Evolutionary conservation across 176 grass and related monocot species (phyloP).

Genomic region (Poa pratensis): DNA sequence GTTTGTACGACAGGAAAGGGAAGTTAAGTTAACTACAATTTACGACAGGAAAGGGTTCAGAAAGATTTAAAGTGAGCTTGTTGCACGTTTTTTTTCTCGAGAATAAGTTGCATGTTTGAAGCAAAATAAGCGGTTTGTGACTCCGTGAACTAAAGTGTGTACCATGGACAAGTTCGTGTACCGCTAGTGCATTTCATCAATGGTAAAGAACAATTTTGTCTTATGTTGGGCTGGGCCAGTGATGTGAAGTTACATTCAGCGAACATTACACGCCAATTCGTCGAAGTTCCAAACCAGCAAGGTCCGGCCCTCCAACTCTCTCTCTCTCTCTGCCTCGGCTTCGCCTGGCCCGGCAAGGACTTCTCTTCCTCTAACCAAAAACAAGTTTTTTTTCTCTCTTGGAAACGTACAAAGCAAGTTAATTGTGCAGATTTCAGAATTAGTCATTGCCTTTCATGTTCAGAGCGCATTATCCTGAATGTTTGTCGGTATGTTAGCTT

Average conservation of each 20-base stretch:
- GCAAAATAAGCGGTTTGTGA: too few relatives aligned
- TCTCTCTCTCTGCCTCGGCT: neutral
- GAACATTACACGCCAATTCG: neutral
- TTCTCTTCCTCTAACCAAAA: neutral
- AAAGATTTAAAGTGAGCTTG: too few relatives aligned
- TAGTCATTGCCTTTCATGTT: neutral
- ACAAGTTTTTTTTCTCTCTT: neutral
- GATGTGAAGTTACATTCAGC: neutral
- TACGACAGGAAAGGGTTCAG: too few relatives aligned
- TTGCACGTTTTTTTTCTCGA: too few relatives aligned
- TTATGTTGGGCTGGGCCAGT: neutral
- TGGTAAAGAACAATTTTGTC: too few relatives aligned
- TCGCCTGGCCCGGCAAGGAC: neutral
- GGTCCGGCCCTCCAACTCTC: neutral
- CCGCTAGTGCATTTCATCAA: neutral
- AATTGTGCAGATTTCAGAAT: neutral
- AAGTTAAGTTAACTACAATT: too few relatives aligned
- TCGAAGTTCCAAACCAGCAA: neutral
- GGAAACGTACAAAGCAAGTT: neutral
- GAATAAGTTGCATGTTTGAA: too few relatives aligned
- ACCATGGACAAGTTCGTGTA: neutral
- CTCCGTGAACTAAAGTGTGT: too few relatives aligned
- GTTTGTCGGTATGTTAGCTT: neutral
- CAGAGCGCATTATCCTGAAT: constrained; percentile 9
- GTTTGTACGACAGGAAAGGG: too few relatives aligned